Evolutionary conservation across 139 green algal species (phyloP), one percentile per base, ranked within the genome.

Genomic region (Micromonas commoda): DNA sequence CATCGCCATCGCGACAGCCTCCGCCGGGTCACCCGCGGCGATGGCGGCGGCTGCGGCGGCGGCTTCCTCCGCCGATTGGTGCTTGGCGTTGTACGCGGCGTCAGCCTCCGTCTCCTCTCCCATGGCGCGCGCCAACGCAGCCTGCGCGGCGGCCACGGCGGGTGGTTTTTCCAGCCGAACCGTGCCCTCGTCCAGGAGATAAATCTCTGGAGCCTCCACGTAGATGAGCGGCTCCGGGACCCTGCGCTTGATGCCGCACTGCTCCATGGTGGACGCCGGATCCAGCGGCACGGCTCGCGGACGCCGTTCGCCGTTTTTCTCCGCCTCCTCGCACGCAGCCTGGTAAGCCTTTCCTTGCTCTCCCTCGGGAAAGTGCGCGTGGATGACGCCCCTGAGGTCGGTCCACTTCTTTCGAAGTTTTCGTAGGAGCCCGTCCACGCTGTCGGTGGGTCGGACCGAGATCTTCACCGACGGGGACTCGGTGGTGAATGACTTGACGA

Each of bases 401-500:
- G 31, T 39, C 66, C 66, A 73, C 13, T 35, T 33, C 33, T 73
- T 73, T 26, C 66, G 66, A 52, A 73, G n/a, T 33, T 35, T 33
- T 26, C 21, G 66, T 60, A 73, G 52, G 1, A 73, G 1, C 52
- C 31, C 31, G 3, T 35, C 66, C 1, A 54, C 66, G 1, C 34
- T 73, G 32, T 73, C 66, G 1, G 66, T 54, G 1, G 29, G 16
- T 19, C 33, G 32, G 31, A 73, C 66, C 28, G 52, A 60, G 20
- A 73, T 29, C 9, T 39, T 73, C 1, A 51, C 29, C 31, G 53
- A 33, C 9, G 66, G 16, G 66, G 33, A 60, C n/a, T 73, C 23
- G 23, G 53, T 28, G 1, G n/a, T 73, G 31, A 73, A 29, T 24
- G 66, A 73, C 33, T 73, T 73, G 9, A 73, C 29, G 66, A 24